Evolutionary conservation across 768 basidiomycete genomes (phyloP).

Genomic region (Kwoniella bestiolae): DNA sequence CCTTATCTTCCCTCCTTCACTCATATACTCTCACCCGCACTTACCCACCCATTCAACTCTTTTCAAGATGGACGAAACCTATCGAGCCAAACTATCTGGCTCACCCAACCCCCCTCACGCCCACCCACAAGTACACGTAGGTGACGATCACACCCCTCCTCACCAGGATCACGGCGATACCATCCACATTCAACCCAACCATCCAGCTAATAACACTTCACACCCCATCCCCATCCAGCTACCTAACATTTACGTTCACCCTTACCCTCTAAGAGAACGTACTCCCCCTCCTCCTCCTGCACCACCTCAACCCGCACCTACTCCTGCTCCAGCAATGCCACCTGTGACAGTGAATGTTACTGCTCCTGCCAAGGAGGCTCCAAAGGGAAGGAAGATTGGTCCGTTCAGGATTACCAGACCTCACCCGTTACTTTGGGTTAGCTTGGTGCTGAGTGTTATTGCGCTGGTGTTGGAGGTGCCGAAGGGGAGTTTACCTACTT

Average conservation of each 20-base stretch:
- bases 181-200: slow-evolving; percentile 18
- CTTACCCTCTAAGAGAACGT: slow-evolving; percentile 28
- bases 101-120: slow-evolving; percentile 26
- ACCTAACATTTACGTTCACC: slow-evolving; percentile 42
- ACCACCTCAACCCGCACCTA: slow-evolving; percentile 4
- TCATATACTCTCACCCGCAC: neutral
- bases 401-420: slow-evolving; percentile 29
- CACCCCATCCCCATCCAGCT: slow-evolving; percentile 40
- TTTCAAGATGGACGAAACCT: slow-evolving; percentile 31
- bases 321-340: slow-evolving; percentile 9
- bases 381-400: slow-evolving; percentile 19
- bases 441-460: slow-evolving; percentile 37
- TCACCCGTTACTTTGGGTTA: slow-evolving; percentile 48
- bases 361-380: neutral
- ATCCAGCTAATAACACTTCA: neutral
- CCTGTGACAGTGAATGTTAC: slow-evolving; percentile 20
- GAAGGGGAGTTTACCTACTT: slow-evolving; percentile 45
- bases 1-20: neutral
- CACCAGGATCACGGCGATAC: slow-evolving; percentile 14
- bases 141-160: slow-evolving; percentile 5
- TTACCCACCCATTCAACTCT: neutral
- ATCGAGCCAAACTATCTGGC: slow-evolving; percentile 38
- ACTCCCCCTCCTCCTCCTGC: slow-evolving; percentile 14
- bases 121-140: slow-evolving; percentile 10
- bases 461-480: slow-evolving; percentile 46